These are phyloP conservation scores for Nicotiana rustica DNA, from an alignment of 305 asterid species.

Conservation along the genomic window DNA sequence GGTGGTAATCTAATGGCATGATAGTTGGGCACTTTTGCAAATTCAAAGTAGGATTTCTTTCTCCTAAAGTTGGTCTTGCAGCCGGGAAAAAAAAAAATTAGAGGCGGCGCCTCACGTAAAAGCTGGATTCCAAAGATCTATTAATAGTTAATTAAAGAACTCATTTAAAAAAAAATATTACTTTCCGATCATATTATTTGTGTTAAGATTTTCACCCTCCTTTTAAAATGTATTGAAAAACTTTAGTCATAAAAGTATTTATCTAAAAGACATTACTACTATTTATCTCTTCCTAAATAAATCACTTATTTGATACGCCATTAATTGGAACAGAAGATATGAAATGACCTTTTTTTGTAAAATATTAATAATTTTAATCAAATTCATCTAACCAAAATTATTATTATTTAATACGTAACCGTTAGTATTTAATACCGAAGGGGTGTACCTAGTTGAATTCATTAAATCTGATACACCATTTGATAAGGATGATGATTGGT, in stretches of 20 bases:
- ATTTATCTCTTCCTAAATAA: background rate
- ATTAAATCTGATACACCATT: background rate
- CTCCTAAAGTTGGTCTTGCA: constrained; percentile 22
- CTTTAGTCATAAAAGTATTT: background rate
- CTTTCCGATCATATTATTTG: background rate
- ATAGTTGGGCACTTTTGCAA: background rate
- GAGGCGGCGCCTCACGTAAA: constrained; percentile 6
- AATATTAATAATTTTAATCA: background rate
- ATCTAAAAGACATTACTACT: too few relatives aligned
- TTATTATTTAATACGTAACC: too few relatives aligned
- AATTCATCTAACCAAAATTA: background rate
- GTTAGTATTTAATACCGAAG: background rate
- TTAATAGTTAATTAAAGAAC: background rate
- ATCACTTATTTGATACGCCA: background rate
- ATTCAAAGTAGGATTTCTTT: background rate
- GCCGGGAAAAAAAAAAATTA: background rate
- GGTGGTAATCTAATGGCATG: constrained; percentile 21
- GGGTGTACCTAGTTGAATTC: background rate
- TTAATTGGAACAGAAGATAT: background rate
- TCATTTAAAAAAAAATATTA: background rate
- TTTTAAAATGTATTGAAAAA: too few relatives aligned
- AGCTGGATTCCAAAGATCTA: constrained; percentile 16
- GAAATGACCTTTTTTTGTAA: too few relatives aligned
- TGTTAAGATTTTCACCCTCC: background rate
- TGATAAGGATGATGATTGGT: constrained; percentile 53